Percentiles rank a stretch among this genome's conserved stretches.
Evolutionary conservation across 73 alveolate species (phyloP).

Genomic region (Paramecium octaurelia): DNA sequence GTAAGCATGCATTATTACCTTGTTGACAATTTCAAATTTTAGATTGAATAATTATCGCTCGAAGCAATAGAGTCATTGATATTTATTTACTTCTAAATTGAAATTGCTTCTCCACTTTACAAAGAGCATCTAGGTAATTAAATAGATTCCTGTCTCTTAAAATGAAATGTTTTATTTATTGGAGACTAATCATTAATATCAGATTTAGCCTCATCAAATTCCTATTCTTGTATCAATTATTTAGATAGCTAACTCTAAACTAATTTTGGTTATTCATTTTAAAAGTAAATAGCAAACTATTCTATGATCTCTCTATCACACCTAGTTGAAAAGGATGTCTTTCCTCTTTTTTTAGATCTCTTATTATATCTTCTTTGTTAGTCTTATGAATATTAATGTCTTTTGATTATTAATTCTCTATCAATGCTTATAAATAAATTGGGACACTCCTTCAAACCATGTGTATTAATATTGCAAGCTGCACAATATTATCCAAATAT

Average conservation of each 20-base stretch:
- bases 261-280: slow-evolving; percentile 24
- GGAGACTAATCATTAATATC: background rate
- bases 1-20: background rate
- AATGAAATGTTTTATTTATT: background rate
- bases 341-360: background rate
- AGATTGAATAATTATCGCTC: background rate
- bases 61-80: background rate
- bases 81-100: background rate
- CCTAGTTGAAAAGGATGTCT: background rate
- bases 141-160: background rate
- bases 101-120: background rate
- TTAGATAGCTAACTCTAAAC: background rate
- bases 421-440: background rate
- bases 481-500: background rate
- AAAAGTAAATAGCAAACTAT: background rate
- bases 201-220: background rate
- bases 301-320: background rate
- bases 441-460: background rate
- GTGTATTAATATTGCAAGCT: background rate
- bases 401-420: slow-evolving; percentile 32
- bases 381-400: background rate
- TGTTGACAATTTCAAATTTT: background rate
- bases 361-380: background rate
- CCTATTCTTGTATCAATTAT: background rate
- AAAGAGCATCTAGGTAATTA: background rate